A percentile compares a stretch with the other conserved stretches of the same genome.
Evolutionary conservation across 345 rosid genomes (phyloP).

Genomic region (Lepidium didymum): DNA sequence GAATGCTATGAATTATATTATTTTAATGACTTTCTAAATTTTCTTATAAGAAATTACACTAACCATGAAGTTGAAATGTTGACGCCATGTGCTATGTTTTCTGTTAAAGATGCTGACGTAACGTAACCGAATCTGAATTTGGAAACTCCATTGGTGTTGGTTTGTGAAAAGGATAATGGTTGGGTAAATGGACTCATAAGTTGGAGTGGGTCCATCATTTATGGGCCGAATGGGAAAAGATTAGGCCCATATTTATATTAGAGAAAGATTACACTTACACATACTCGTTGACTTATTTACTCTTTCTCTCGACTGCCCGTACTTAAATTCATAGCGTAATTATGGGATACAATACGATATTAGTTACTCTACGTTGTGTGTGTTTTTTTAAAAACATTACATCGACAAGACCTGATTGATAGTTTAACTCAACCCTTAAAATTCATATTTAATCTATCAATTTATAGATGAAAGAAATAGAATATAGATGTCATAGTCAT

Average conservation of each 20-base stretch:
- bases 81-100: constrained; percentile 10
- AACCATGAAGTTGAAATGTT: background rate
- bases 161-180: background rate
- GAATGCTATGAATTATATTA: background rate
- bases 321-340: background rate
- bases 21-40: background rate
- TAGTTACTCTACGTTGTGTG: background rate
- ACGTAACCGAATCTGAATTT: too few relatives aligned
- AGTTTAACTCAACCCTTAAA: too few relatives aligned
- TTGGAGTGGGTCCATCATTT: background rate
- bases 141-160: background rate
- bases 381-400: too few relatives aligned
- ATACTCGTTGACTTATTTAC: background rate
- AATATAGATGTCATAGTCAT: too few relatives aligned
- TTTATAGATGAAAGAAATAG: too few relatives aligned
- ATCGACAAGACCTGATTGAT: too few relatives aligned
- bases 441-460: too few relatives aligned
- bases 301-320: background rate
- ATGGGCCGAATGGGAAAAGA: background rate
- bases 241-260: background rate
- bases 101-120: background rate
- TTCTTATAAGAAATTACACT: background rate
- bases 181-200: background rate
- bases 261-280: too few relatives aligned
- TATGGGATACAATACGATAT: background rate